A percentile compares a stretch with the other conserved stretches of the same genome.
These are phyloP conservation scores for Diaporthe destruens DNA, from an alignment of 2,329 filamentous ascomycete genomes.

Conservation along the genomic window DNA sequence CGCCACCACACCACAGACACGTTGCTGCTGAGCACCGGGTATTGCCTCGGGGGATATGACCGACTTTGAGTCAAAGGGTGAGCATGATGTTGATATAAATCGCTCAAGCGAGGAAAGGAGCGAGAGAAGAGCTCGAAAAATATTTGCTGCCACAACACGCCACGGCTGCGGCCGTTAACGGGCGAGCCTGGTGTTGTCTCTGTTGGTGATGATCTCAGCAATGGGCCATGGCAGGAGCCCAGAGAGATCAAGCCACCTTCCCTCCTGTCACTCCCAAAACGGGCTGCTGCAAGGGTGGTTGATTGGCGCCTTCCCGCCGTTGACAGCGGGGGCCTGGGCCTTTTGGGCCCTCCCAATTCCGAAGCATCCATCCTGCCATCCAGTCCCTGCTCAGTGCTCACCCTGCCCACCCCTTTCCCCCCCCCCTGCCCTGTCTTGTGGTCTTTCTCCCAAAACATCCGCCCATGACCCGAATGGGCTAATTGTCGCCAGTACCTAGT, in stretches of 20 bases:
- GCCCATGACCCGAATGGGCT: conserved; percentile 1
- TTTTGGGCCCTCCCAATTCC: conserved; percentile 2
- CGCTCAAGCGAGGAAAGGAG: conserved; percentile 41
- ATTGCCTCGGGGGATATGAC: background rate
- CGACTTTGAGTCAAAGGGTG: background rate
- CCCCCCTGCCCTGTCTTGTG: background rate
- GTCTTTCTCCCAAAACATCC: conserved; percentile 15
- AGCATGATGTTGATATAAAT: conserved; percentile 2
- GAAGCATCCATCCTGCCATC: conserved; percentile 21
- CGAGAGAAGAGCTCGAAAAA: conserved; percentile 25
- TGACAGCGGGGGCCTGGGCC: conserved; percentile 13
- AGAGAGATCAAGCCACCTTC: conserved; percentile 34
- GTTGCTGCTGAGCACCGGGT: conserved; percentile 1
- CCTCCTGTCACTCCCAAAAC: conserved; percentile 34
- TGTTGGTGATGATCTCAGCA: background rate
- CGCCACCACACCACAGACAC: conserved; percentile 25
- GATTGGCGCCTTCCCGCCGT: conserved; percentile 17
- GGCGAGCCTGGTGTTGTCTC: background rate
- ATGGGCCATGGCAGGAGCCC: background rate
- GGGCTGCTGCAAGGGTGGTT: conserved; percentile 20
- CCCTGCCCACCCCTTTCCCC: background rate
- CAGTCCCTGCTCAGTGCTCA: background rate
- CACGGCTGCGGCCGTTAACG: conserved; percentile 33
- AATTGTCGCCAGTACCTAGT: background rate
- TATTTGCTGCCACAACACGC: conserved; percentile 30